phyloP scores from a whole-genome alignment of 2,329 filamentous ascomycete species.

The Arthrinium phaeospermum region DNA sequence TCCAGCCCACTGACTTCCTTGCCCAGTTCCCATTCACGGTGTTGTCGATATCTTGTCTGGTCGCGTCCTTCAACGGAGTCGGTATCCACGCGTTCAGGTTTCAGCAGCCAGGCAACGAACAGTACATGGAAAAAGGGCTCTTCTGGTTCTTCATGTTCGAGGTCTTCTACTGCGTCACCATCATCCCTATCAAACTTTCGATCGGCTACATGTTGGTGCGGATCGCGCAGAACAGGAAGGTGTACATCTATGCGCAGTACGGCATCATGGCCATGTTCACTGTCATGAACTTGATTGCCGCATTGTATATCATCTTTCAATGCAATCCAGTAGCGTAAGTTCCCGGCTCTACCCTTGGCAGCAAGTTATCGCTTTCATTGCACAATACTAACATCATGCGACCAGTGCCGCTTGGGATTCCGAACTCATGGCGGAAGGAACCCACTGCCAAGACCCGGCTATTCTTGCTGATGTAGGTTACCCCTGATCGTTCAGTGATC shows the following conservation, averaged over 20 bases:
- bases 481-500: neutral
- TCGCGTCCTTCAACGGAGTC: constrained; percentile 22
- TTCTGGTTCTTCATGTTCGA: constrained; percentile 32
- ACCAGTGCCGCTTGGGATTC: constrained; percentile 27
- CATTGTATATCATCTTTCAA: constrained; percentile 31
- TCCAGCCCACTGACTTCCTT: neutral
- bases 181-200: constrained; percentile 29
- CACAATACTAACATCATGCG: neutral
- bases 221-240: constrained; percentile 25
- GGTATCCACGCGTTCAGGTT: constrained; percentile 26
- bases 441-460: constrained; percentile 23
- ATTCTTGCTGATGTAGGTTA: constrained; percentile 24
- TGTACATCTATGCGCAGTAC: constrained; percentile 24
- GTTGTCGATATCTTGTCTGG: constrained; percentile 28
- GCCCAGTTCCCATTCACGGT: constrained; percentile 25
- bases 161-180: constrained; percentile 30
- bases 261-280: constrained; percentile 28
- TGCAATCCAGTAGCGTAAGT: constrained; percentile 25
- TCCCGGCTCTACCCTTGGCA: neutral
- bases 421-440: constrained; percentile 20
- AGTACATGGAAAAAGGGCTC: constrained; percentile 24
- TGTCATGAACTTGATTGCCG: constrained; percentile 28
- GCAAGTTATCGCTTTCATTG: too few relatives aligned
- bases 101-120: constrained; percentile 24
- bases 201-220: constrained; percentile 28